phyloP scores from a whole-genome alignment of 148 eudicot species.

The Dianthus caryophyllus region DNA sequence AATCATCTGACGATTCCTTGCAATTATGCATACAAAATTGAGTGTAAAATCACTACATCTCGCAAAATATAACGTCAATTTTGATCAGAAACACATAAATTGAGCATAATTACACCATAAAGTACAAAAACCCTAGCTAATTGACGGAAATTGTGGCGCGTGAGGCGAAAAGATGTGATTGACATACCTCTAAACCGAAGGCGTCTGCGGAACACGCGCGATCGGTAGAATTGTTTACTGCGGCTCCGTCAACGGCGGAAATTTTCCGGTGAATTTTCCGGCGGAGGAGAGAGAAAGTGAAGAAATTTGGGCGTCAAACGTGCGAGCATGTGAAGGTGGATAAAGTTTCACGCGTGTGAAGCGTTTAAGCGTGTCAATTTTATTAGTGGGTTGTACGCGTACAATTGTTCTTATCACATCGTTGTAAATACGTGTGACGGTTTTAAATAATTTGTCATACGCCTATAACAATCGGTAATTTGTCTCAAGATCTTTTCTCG shows the following conservation, averaged over 20 bases:
- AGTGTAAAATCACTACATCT: not conserved
- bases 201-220: not conserved
- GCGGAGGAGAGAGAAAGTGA: slow-evolving; percentile 23
- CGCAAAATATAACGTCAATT: not conserved
- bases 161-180: not conserved
- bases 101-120: not conserved
- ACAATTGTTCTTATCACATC: no score
- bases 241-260: slow-evolving; percentile 2
- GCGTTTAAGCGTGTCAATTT: slow-evolving; percentile 31
- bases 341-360: slow-evolving; percentile 48
- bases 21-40: not conserved
- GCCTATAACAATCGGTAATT: no score
- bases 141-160: not conserved
- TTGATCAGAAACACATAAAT: not conserved
- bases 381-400: no score
- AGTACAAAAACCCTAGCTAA: slow-evolving; percentile 10
- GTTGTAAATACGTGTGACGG: no score
- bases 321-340: slow-evolving; percentile 50
- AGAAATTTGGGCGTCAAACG: slow-evolving; percentile 22
- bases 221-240: not conserved
- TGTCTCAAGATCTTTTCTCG: no score
- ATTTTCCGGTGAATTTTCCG: slow-evolving; percentile 36
- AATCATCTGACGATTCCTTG: not conserved
- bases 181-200: slow-evolving; percentile 15
- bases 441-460: no score